A percentile compares a stretch with the other conserved stretches of the same genome.
phyloP scores from a whole-genome alignment of 1,284 basidiomycete genomes.

The Apiotrichum domesticum region DNA sequence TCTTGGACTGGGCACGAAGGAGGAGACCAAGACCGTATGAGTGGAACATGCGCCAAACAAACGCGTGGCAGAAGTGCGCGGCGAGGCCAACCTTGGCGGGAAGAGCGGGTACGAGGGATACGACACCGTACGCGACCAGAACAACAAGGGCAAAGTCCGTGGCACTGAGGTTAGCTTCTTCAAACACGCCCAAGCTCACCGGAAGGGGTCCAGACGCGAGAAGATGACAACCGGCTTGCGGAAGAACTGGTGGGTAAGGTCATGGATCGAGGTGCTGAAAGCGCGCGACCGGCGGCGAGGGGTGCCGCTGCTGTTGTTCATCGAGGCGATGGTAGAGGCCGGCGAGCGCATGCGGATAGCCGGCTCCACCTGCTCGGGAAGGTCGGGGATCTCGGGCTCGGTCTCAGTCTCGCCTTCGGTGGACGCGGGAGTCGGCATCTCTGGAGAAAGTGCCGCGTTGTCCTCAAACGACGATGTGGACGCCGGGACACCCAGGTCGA shows the following conservation, averaged over 20 bases:
- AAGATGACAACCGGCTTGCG: constrained; percentile 77
- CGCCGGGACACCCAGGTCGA: constrained; percentile 34
- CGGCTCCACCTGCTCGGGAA: constrained; percentile 19
- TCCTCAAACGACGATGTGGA: constrained; percentile 2
- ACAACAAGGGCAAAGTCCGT: constrained; percentile 63
- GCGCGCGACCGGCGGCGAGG: constrained; percentile 12
- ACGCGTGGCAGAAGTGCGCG: constrained; percentile 73
- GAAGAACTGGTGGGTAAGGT: constrained; percentile 85
- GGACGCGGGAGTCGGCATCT: constrained; percentile 54
- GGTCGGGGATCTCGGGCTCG: constrained; percentile 50
- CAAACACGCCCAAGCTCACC: constrained; percentile 51
- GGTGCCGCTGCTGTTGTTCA: not conserved
- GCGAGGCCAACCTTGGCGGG: constrained; percentile 49
- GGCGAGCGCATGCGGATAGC: constrained; percentile 28
- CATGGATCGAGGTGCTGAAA: constrained; percentile 64
- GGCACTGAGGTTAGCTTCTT: constrained; percentile 48
- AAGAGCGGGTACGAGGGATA: constrained; percentile 48
- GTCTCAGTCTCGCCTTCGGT: constrained; percentile 69
- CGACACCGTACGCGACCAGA: constrained; percentile 55
- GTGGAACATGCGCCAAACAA: constrained; percentile 82
- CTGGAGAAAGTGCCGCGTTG: constrained; percentile 4
- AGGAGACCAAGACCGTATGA: constrained; percentile 80
- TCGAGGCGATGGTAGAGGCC: constrained; percentile 19
- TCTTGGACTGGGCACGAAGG: constrained; percentile 74
- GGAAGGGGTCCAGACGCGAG: constrained; percentile 73